These are phyloP conservation scores for Didymella arachidicola DNA, from an alignment of 2,329 filamentous ascomycete genomes.

Conservation along the genomic window DNA sequence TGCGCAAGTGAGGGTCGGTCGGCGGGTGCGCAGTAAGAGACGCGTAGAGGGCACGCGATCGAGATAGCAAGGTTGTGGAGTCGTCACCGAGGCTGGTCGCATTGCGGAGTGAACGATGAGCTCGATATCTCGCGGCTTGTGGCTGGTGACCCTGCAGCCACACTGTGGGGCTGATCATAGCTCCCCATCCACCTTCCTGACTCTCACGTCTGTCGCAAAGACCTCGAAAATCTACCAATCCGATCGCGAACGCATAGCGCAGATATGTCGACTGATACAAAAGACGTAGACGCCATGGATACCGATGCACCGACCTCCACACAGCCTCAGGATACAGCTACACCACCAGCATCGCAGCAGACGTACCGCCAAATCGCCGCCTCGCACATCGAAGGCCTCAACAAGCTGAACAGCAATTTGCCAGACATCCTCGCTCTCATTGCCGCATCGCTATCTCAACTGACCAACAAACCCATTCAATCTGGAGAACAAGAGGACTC, in stretches of 20 bases:
- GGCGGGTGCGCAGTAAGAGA: conserved; percentile 4
- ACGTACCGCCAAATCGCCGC: conserved; percentile 45
- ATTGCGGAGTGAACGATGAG: conserved; percentile 35
- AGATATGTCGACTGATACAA: conserved; percentile 28
- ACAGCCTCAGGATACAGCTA: conserved; percentile 15
- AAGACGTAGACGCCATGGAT: conserved; percentile 19
- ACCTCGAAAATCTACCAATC: neutral
- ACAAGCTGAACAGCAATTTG: conserved; percentile 38
- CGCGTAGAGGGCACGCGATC: conserved; percentile 17
- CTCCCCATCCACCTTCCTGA: neutral
- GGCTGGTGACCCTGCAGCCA: conserved; percentile 17
- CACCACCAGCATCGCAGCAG: conserved; percentile 21
- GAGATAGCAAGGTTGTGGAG: conserved; percentile 13
- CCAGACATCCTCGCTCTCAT: conserved; percentile 73
- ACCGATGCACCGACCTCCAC: conserved; percentile 8
- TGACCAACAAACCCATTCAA: conserved; percentile 61
- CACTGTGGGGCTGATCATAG: conserved; percentile 10
- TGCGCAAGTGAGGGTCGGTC: neutral
- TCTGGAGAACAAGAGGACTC: conserved; percentile 38
- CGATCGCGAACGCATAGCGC: neutral
- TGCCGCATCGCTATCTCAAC: conserved; percentile 77
- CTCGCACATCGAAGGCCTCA: conserved; percentile 44
- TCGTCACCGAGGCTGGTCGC: conserved; percentile 17
- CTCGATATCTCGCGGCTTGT: conserved; percentile 29
- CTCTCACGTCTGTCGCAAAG: neutral